Percentiles rank a stretch among this genome's conserved stretches.
These are phyloP conservation scores for Corinectria fuckeliana DNA, from an alignment of 2,329 filamentous ascomycete species.

Conservation along the genomic window DNA sequence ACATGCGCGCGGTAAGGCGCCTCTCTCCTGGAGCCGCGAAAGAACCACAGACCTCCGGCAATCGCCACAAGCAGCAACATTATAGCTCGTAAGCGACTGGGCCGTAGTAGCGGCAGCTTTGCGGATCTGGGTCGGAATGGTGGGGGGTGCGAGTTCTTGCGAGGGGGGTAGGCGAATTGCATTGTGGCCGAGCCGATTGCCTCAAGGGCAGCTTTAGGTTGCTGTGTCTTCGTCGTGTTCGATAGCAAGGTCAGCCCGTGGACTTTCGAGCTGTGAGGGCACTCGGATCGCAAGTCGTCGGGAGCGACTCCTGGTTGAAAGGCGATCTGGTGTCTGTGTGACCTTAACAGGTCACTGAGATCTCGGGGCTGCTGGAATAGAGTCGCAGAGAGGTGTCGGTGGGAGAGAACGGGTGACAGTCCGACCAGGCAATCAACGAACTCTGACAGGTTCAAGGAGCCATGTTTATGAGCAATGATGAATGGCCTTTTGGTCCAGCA, in stretches of 20 bases:
- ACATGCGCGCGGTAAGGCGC: slow-evolving; percentile 44
- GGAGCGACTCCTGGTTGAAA: slow-evolving; percentile 11
- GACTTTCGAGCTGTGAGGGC: background rate
- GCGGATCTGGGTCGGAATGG: slow-evolving; percentile 71
- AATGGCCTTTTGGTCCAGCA: slow-evolving; percentile 33
- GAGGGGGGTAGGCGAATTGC: slow-evolving; percentile 89
- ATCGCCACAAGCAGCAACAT: slow-evolving; percentile 61
- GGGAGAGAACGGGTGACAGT: slow-evolving; percentile 24
- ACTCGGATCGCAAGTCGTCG: slow-evolving; percentile 4
- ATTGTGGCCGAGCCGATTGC: slow-evolving; percentile 55
- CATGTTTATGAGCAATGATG: slow-evolving; percentile 24
- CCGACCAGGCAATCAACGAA: slow-evolving; percentile 10
- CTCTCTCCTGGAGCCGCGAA: slow-evolving; percentile 49
- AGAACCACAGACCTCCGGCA: slow-evolving; percentile 65
- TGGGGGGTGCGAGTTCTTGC: slow-evolving; percentile 79
- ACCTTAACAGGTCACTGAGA: slow-evolving; percentile 13
- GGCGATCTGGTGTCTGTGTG: slow-evolving; percentile 16
- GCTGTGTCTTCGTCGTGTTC: slow-evolving; percentile 3
- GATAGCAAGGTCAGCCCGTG: background rate
- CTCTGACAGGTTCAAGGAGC: slow-evolving; percentile 19
- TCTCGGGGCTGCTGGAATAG: background rate
- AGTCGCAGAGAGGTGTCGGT: background rate
- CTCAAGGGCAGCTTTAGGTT: background rate
- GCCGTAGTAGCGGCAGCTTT: slow-evolving; percentile 60
- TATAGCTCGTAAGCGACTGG: slow-evolving; percentile 67